A percentile compares a stretch with the other conserved stretches of the same genome.
These are phyloP conservation scores for Metschnikowia lachancei DNA, from an alignment of 805 yeast species.

Conservation along the genomic window DNA sequence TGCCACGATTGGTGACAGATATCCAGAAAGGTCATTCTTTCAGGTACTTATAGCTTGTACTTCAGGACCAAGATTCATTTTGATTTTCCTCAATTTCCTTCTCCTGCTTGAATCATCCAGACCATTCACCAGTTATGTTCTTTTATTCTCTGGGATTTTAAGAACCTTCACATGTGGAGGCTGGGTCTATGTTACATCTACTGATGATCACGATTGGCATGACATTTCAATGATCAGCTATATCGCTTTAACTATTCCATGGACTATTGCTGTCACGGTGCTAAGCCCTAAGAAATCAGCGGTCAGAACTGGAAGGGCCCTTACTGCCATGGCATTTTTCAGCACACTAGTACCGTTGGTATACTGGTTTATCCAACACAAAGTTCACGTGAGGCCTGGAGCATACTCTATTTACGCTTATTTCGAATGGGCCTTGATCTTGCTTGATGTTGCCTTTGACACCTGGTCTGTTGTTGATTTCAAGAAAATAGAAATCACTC, in stretches of 20 bases:
- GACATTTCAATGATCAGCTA: constrained; percentile 93
- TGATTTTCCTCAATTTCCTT: constrained; percentile 53
- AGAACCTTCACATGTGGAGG: constrained; percentile 97
- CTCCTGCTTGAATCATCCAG: constrained; percentile 37
- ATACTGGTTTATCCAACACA: constrained; percentile 89
- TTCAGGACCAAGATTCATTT: constrained; percentile 83
- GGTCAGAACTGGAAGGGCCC: constrained; percentile 50
- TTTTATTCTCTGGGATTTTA: constrained; percentile 64
- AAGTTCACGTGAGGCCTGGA: constrained; percentile 83
- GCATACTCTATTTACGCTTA: constrained; percentile 94
- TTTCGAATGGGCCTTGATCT: constrained; percentile 87
- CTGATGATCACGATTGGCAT: constrained; percentile 95
- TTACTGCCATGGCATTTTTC: constrained; percentile 63
- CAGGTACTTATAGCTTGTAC: constrained; percentile 91
- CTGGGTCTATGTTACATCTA: constrained; percentile 95
- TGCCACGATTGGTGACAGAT: constrained; percentile 95
- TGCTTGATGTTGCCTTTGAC: constrained; percentile 83
- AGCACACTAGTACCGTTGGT: constrained; percentile 74
- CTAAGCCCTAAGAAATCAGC: constrained; percentile 45
- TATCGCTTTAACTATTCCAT: constrained; percentile 85
- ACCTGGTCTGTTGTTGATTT: constrained; percentile 75
- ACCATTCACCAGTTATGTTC: constrained; percentile 38
- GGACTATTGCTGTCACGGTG: constrained; percentile 66
- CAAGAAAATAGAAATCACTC: constrained; percentile 49
- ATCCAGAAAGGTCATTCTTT: constrained; percentile 91